A percentile compares a stretch with the other conserved stretches of the same genome.
phyloP scores from a whole-genome alignment of 2,329 filamentous ascomycete species.

The Arthrinium phaeospermum region DNA sequence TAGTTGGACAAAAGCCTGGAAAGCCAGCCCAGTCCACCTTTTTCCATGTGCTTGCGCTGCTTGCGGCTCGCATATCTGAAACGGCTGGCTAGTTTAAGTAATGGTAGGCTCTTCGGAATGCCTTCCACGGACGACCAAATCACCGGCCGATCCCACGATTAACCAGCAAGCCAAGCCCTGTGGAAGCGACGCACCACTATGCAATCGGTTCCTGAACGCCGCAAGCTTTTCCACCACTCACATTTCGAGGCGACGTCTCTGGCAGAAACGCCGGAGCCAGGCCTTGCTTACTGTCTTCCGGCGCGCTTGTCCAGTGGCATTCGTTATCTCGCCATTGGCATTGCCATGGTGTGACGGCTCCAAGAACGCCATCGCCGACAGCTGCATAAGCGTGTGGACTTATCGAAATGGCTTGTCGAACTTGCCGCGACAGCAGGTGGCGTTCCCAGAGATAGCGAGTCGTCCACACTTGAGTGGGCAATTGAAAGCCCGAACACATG shows the following conservation, averaged over 20 bases:
- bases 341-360: conserved; percentile 3
- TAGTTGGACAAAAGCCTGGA: conserved; percentile 12
- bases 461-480: not conserved
- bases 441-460: not conserved
- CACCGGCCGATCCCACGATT: not conserved
- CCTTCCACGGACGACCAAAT: conserved; percentile 1
- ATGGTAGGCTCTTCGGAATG: not conserved
- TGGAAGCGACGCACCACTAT: not conserved
- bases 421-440: not conserved
- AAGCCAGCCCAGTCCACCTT: not conserved
- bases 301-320: too few species aligned
- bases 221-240: not conserved
- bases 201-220: conserved; percentile 12
- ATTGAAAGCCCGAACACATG: not conserved
- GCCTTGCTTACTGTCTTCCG: not conserved
- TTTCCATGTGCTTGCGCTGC: not conserved
- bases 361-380: conserved; percentile 4
- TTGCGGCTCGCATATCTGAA: conserved; percentile 15
- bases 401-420: not conserved
- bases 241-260: not conserved
- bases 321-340: not conserved
- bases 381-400: not conserved
- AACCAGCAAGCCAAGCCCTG: conserved; percentile 1
- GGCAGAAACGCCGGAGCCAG: not conserved
- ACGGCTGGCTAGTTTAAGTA: not conserved